These are phyloP conservation scores for Melanogaster broomeanus DNA, from an alignment of 768 basidiomycete species.

Conservation along the genomic window DNA sequence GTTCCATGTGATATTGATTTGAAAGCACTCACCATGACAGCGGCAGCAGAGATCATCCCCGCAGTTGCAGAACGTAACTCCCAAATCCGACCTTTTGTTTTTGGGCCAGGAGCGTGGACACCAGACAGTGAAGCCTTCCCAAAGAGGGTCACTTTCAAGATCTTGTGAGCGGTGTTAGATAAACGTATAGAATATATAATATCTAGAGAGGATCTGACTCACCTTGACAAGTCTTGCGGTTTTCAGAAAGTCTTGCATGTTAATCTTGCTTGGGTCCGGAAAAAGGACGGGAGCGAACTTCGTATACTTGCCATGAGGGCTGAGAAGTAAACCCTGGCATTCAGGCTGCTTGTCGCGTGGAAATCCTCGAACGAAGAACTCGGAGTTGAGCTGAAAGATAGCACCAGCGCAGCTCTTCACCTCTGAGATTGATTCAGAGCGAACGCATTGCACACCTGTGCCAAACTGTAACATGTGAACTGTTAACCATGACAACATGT, in stretches of 20 bases:
- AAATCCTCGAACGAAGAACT: not conserved
- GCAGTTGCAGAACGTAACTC: not conserved
- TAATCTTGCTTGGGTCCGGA: not conserved
- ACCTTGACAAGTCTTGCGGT: not conserved
- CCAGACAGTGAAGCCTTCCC: not conserved
- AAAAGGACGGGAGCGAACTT: slow-evolving; percentile 1
- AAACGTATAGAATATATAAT: too few relatives aligned
- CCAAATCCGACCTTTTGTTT: not conserved
- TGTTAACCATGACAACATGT: not conserved
- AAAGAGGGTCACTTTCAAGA: not conserved
- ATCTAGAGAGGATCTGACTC: too few relatives aligned
- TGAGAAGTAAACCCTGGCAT: not conserved
- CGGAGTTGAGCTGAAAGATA: not conserved
- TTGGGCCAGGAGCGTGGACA: not conserved
- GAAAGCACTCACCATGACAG: too few relatives aligned
- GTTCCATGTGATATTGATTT: too few relatives aligned
- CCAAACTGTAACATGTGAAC: not conserved
- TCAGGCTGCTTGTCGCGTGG: not conserved
- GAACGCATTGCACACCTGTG: not conserved
- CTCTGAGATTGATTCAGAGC: not conserved
- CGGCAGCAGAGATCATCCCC: too few relatives aligned
- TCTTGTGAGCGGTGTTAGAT: too few relatives aligned
- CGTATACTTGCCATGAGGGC: not conserved
- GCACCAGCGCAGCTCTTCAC: not conserved
- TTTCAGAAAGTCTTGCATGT: not conserved